Conservation (phyloP, 169 alveolate genomes). For the Cystoisospora suis region DNA sequence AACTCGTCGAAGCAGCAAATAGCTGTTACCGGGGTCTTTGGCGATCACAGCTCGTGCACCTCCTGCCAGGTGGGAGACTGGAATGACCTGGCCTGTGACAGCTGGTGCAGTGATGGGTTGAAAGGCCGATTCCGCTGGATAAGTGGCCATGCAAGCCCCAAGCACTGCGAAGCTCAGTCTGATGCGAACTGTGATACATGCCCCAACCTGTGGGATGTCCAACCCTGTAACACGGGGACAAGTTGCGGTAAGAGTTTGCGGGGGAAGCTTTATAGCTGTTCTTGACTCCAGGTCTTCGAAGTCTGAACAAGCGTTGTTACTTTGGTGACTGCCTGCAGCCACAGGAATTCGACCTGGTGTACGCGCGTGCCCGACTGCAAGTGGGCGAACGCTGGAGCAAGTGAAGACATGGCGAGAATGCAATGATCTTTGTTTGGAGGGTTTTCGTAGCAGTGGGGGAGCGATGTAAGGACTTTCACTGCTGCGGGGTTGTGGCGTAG, state of each 20-base stretch:
- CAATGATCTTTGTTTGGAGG: too few species aligned
- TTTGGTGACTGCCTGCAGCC: too few species aligned
- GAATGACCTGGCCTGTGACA: slow-evolving; percentile 17
- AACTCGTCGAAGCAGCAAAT: neutral
- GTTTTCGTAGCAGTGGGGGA: too few species aligned
- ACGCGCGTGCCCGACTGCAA: slow-evolving; percentile 34
- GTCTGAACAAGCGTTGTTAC: too few species aligned
- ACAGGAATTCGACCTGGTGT: neutral
- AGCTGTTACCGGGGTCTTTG: slow-evolving; percentile 31
- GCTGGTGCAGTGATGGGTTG: slow-evolving; percentile 45
- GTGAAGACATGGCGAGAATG: slow-evolving; percentile 39
- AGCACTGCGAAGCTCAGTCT: neutral
- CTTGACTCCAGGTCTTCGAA: too few species aligned
- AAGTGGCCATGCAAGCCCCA: neutral
- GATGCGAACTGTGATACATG: slow-evolving; percentile 41
- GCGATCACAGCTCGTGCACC: slow-evolving; percentile 20
- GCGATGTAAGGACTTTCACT: too few species aligned
- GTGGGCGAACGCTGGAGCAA: too few species aligned
- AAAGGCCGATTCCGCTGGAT: slow-evolving; percentile 12
- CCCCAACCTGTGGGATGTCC: slow-evolving; percentile 48
- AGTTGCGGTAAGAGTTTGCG: slow-evolving; percentile 36
- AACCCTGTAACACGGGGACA: slow-evolving; percentile 2
- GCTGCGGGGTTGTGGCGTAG: too few species aligned
- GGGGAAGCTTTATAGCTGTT: too few species aligned
- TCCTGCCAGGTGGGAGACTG: slow-evolving; percentile 34